Percentiles rank a stretch among this genome's conserved stretches.
Evolutionary conservation across 129 eudicot genomes (phyloP).

Genomic region (Sambucus nigra): DNA sequence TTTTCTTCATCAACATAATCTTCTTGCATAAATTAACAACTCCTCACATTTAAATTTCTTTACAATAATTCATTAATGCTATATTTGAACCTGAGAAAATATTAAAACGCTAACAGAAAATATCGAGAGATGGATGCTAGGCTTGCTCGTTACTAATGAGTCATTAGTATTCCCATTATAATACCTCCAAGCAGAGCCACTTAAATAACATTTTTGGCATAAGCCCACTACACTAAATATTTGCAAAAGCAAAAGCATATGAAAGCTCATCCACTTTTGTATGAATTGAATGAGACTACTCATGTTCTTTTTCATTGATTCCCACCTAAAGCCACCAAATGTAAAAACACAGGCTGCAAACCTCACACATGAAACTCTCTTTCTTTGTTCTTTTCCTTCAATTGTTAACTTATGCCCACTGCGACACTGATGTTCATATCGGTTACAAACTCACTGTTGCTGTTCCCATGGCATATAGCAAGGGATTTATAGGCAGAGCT

Average conservation of each 20-base stretch:
- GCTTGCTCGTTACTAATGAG: too few species aligned
- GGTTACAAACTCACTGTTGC: slow-evolving; percentile 54
- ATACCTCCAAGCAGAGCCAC: neutral
- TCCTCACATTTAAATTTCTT: neutral
- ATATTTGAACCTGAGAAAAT: too few species aligned
- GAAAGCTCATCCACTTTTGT: slow-evolving; percentile 13
- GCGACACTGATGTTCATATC: slow-evolving; percentile 37
- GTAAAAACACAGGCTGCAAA: slow-evolving; percentile 1
- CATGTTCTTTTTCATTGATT: neutral
- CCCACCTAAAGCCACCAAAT: neutral
- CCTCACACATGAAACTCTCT: slow-evolving; percentile 48
- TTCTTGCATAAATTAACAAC: neutral
- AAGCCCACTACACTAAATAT: slow-evolving; percentile 3
- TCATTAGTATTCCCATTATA: neutral
- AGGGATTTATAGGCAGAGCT: slow-evolving; percentile 54
- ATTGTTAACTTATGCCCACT: slow-evolving; percentile 25
- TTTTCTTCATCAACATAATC: neutral
- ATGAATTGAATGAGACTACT: slow-evolving; percentile 8
- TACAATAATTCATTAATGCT: neutral
- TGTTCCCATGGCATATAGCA: slow-evolving; percentile 38
- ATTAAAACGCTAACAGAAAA: too few species aligned
- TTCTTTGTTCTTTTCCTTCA: slow-evolving; percentile 31
- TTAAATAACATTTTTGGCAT: neutral
- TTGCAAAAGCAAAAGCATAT: neutral
- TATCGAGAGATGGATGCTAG: too few species aligned